Conservation (phyloP, 192 early-diverging fungal genomes). For the Endogone sp. region DNA sequence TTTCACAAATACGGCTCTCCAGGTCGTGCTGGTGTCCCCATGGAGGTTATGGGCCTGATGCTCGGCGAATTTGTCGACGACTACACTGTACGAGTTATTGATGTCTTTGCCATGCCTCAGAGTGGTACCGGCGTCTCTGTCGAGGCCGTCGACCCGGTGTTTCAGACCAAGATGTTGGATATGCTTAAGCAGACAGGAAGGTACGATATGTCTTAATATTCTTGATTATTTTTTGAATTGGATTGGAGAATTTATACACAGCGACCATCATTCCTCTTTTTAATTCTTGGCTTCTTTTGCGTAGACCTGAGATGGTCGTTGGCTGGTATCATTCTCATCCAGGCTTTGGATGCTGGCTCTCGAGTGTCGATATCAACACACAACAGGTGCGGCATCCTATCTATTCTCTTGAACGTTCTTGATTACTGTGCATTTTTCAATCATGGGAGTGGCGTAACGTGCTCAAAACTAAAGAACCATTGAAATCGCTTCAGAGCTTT, state of each 20-base stretch:
- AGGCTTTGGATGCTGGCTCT: constrained; percentile 99
- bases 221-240: not conserved
- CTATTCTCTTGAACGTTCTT: too few species aligned
- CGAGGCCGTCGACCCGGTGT: constrained; percentile 98
- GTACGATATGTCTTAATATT: constrained; percentile 26
- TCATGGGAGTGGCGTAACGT: not conserved
- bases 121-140: constrained; percentile 98
- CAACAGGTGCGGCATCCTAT: constrained; percentile 85
- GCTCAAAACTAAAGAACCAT: not conserved
- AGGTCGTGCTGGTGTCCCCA: constrained; percentile 95
- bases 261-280: not conserved
- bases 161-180: constrained; percentile 99
- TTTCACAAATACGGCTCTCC: constrained; percentile 12
- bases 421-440: too few species aligned
- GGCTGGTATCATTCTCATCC: constrained; percentile 99
- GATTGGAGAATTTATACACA: not conserved
- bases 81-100: constrained; percentile 98
- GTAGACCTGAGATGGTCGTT: constrained; percentile 95
- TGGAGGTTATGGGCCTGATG: constrained; percentile 99
- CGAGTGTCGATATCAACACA: constrained; percentile 98
- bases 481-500: constrained; percentile 67
- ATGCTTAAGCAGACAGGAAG: constrained; percentile 99
- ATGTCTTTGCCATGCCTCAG: constrained; percentile 99
- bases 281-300: constrained; percentile 3
- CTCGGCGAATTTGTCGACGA: constrained; percentile 99